Evolutionary conservation across 2,329 filamentous ascomycete species (phyloP).

Genomic region (Colletotrichum orchidophilum): DNA sequence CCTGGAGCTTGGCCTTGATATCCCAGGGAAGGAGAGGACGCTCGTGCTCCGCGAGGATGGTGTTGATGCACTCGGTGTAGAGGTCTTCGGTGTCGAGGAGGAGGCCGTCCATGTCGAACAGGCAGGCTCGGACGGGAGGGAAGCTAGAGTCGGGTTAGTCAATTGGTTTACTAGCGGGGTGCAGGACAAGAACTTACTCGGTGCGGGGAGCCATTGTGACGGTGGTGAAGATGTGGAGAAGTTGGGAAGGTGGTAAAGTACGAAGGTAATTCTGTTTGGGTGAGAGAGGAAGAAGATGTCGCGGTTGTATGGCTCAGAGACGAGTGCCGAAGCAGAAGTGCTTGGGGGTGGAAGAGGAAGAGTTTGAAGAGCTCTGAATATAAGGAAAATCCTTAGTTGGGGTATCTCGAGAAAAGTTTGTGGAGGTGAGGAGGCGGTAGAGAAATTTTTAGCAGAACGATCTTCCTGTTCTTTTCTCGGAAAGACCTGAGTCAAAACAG

Average conservation of each 20-base stretch:
- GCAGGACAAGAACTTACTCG: constrained; percentile 49
- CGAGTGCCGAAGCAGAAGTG: not conserved
- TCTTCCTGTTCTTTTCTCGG: not conserved
- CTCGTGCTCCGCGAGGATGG: constrained; percentile 79
- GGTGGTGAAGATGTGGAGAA: constrained; percentile 15
- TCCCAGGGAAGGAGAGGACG: constrained; percentile 86
- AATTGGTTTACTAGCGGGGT: constrained; percentile 41
- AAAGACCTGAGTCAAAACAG: not conserved
- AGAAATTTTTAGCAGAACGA: not conserved
- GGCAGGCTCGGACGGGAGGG: constrained; percentile 85
- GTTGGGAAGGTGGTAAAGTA: not conserved
- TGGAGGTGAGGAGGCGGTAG: not conserved
- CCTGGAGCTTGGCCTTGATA: constrained; percentile 87
- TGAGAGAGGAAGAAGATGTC: not conserved
- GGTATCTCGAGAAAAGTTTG: constrained; percentile 1
- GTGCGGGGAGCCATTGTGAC: constrained; percentile 53
- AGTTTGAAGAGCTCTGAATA: constrained; percentile 11
- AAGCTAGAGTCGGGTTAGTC: constrained; percentile 60
- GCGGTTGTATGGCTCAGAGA: not conserved
- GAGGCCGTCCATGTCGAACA: constrained; percentile 99
- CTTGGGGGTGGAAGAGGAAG: not conserved
- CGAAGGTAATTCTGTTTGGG: not conserved
- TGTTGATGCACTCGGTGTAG: constrained; percentile 87
- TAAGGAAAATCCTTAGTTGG: not conserved
- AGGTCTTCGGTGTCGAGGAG: constrained; percentile 92